Base-by-base conservation (phyloP, 768 basidiomycete species). In the Albatrellus ellisii region DNA sequence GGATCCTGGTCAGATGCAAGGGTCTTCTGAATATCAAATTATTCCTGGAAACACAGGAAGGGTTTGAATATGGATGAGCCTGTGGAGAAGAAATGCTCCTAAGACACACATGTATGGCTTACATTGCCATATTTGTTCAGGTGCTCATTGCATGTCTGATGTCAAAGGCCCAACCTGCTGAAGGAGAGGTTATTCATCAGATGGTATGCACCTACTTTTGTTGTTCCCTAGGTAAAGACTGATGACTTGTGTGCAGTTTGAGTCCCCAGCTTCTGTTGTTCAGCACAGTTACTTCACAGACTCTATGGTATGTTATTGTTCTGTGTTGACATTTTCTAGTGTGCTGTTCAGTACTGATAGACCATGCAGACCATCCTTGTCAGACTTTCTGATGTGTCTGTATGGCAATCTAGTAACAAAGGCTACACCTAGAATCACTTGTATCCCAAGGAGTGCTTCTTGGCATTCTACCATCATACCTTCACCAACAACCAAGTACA, bases 391-490 rank as follows among this genome's bases (percentile, higher is more conserved):
- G 90, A 98, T 54, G 60, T 75, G 46, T 69, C 73, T 0, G 68
- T 98, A 41, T 98, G 89, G 89, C 91, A 97, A 63, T 95, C 90
- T 1, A 77, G 75, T 52, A 97, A 91, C 56, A 92, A 99, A 60
- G 95, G 94, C 1, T 90, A 88, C 60, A 78, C 78, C 0, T 99
- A 92, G 92, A 68, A 69, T 32, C 78, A 76, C 45, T 68, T 79
- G 11, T 62, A 58, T 54, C 68, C 74, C 0, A 66, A 64, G 1
- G 67, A 79, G 45, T 71, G 67, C 12, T 84, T 97, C 65, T 62
- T 95, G 26, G 77, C 72, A 0, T 83, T 97, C 61, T 84, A 84
- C 52, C 85, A 92, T 64, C 94, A 99, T 65, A 62, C 70, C 25
- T 84, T 82, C 62, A 60, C 73, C 15, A 50, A 68, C 36, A 87